These are phyloP conservation scores for Leccinum obscurum DNA, from an alignment of 768 basidiomycete genomes.

Conservation along the genomic window DNA sequence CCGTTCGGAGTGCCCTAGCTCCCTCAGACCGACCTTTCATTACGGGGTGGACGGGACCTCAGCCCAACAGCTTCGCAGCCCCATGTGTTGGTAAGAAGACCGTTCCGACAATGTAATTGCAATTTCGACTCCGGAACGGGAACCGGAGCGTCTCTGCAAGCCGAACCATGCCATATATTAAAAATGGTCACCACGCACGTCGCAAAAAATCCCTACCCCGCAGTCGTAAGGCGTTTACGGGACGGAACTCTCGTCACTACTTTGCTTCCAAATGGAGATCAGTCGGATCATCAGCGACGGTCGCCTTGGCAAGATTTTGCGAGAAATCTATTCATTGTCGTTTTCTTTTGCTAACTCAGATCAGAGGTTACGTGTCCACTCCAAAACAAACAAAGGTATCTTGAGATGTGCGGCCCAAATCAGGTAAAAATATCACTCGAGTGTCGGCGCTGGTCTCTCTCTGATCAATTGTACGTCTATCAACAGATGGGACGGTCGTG, in stretches of 20 bases:
- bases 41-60: slow-evolving; percentile 21
- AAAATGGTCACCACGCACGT: slow-evolving; percentile 1
- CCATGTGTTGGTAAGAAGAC: slow-evolving; percentile 9
- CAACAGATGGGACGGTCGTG: slow-evolving; percentile 14
- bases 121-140: slow-evolving; percentile 7
- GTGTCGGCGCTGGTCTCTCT: slow-evolving; percentile 1
- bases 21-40: slow-evolving; percentile 21
- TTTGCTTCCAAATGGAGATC: slow-evolving; percentile 5
- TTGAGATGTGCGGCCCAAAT: background rate
- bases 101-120: slow-evolving; percentile 1
- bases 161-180: background rate
- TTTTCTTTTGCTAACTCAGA: background rate
- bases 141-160: background rate
- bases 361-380: background rate
- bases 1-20: slow-evolving; percentile 9
- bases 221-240: slow-evolving; percentile 17
- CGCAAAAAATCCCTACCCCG: slow-evolving; percentile 26
- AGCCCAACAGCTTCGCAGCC: slow-evolving; percentile 13
- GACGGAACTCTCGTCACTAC: slow-evolving; percentile 4
- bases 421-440: background rate
- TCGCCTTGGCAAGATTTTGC: slow-evolving; percentile 2
- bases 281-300: background rate
- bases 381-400: slow-evolving; percentile 1
- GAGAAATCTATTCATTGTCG: background rate
- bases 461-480: slow-evolving; percentile 18